Percentiles rank a stretch among this genome's conserved stretches.
These are phyloP conservation scores for Nicotiana otophora DNA, from an alignment of 257 asterid species.

Conservation along the genomic window DNA sequence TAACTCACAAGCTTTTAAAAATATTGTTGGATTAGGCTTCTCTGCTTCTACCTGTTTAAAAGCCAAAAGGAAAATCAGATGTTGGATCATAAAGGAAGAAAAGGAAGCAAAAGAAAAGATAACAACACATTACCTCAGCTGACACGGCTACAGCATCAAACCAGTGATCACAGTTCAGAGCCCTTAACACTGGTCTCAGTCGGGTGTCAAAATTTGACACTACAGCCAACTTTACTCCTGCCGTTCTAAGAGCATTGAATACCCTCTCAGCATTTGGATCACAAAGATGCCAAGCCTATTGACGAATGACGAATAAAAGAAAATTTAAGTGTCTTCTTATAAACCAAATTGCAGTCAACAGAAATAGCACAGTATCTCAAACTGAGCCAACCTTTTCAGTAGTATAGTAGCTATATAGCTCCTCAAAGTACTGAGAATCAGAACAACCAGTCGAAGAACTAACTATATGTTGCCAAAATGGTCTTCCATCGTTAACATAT, in stretches of 20 bases:
- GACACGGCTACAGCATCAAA: constrained; percentile 97
- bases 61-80: background rate
- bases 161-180: constrained; percentile 92
- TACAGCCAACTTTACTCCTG: constrained; percentile 81
- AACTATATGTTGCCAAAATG: constrained; percentile 94
- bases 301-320: background rate
- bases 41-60: constrained; percentile 86
- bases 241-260: constrained; percentile 66
- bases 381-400: constrained; percentile 68
- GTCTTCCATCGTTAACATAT: constrained; percentile 90
- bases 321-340: background rate
- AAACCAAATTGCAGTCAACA: background rate
- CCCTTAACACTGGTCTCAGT: constrained; percentile 74
- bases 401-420: constrained; percentile 75
- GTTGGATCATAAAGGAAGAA: background rate
- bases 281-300: constrained; percentile 95
- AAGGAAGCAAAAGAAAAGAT: background rate
- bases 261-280: constrained; percentile 90
- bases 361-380: background rate
- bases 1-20: constrained; percentile 87
- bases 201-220: constrained; percentile 95
- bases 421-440: constrained; percentile 90
- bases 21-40: constrained; percentile 94
- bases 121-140: constrained; percentile 63
- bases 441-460: constrained; percentile 97